Conservation (phyloP, 2,329 filamentous ascomycete genomes). For the Fusarium pseudoanthophilum region DNA sequence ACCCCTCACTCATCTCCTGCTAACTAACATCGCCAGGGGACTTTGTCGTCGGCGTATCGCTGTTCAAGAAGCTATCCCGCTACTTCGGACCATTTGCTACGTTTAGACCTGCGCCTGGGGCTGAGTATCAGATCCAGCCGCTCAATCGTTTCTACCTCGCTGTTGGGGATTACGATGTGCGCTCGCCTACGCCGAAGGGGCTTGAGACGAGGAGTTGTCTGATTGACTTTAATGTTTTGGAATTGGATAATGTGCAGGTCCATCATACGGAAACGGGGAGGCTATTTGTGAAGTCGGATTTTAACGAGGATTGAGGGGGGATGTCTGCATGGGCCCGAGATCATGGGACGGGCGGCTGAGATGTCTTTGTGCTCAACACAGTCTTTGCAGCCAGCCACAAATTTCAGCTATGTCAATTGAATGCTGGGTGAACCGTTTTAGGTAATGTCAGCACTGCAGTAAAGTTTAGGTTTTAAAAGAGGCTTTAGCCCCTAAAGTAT, state of each 20-base stretch:
- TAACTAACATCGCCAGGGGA: not conserved
- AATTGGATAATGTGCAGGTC: not conserved
- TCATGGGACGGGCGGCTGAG: not conserved
- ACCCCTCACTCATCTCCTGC: not conserved
- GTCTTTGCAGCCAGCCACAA: not conserved
- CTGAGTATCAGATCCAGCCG: not conserved
- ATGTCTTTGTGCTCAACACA: not conserved
- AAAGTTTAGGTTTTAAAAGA: too few relatives aligned
- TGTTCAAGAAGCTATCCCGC: not conserved
- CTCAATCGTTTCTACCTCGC: not conserved
- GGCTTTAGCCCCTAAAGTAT: too few relatives aligned
- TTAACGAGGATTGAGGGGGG: not conserved
- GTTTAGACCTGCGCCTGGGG: not conserved
- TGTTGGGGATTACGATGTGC: not conserved
- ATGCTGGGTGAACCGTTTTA: rapidly evolving
- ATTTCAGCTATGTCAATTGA: rapidly evolving
- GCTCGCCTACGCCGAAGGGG: not conserved
- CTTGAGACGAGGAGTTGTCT: not conserved
- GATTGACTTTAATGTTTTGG: not conserved
- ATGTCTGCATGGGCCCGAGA: not conserved
- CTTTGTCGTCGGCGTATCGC: not conserved
- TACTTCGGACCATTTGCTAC: not conserved
- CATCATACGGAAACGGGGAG: not conserved
- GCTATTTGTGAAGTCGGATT: not conserved
- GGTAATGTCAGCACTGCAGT: too few relatives aligned